Conservation (phyloP, 2,329 filamentous ascomycete species). For the Diaporthe citrichinensis region DNA sequence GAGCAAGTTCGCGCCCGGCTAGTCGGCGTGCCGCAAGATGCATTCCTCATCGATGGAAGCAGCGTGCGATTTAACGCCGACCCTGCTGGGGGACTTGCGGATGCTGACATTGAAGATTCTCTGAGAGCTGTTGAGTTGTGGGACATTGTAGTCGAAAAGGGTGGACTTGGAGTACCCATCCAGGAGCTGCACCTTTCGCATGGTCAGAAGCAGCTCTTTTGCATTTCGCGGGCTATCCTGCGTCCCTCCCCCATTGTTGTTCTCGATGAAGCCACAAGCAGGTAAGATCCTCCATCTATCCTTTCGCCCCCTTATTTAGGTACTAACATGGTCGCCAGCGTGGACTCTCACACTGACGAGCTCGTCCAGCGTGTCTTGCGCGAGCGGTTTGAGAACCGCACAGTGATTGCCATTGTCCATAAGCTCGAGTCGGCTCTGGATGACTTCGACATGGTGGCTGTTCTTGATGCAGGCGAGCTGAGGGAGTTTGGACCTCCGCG, state of each 20-base stretch:
- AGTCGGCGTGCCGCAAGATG: constrained; percentile 64
- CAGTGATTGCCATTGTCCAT: constrained; percentile 15
- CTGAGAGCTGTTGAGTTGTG: constrained; percentile 57
- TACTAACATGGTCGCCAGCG: background rate
- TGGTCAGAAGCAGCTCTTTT: constrained; percentile 53
- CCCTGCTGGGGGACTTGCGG: background rate
- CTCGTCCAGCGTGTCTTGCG: constrained; percentile 4
- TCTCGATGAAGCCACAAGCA: constrained; percentile 13
- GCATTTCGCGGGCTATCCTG: constrained; percentile 61
- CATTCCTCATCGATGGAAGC: constrained; percentile 62
- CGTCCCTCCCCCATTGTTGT: background rate
- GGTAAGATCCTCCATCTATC: background rate
- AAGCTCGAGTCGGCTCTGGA: constrained; percentile 5
- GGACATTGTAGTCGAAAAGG: constrained; percentile 44
- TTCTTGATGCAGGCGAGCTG: constrained; percentile 15
- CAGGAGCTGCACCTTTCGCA: background rate
- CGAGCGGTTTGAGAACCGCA: constrained; percentile 8
- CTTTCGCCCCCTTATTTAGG: too few relatives aligned
- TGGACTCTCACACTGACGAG: constrained; percentile 20
- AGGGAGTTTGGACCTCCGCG: constrained; percentile 7
- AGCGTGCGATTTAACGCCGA: constrained; percentile 38
- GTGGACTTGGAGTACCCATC: constrained; percentile 24
- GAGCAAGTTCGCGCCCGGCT: constrained; percentile 50
- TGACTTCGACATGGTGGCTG: constrained; percentile 7
- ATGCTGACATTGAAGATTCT: constrained; percentile 45